A percentile compares a stretch with the other conserved stretches of the same genome.
Conservation (phyloP, 2,329 filamentous ascomycete genomes). For the Graphilbum fragrans region DNA sequence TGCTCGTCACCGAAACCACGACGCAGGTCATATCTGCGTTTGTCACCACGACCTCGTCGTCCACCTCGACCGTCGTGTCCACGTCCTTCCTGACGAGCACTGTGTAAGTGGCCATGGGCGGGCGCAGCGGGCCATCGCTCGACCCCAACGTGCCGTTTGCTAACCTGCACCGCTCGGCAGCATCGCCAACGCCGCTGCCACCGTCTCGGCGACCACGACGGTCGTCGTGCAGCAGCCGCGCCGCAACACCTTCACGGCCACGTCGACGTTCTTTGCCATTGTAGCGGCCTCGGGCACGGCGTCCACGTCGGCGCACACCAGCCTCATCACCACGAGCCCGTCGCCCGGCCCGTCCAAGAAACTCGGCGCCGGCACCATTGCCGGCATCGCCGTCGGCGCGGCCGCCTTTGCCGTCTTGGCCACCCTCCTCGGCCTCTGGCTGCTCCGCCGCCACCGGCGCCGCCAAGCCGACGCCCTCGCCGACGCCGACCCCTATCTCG, state of each 20-base stretch:
- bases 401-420: constrained; percentile 4
- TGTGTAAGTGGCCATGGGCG: too few species aligned
- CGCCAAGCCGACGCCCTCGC: not conserved
- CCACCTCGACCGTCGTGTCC: constrained; percentile 4
- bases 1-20: constrained; percentile 1
- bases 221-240: constrained; percentile 6
- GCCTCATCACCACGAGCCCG: not conserved
- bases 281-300: too few species aligned
- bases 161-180: too few species aligned
- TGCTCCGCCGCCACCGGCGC: constrained; percentile 2
- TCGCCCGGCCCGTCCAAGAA: not conserved
- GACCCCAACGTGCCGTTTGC: too few species aligned
- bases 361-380: constrained; percentile 9
- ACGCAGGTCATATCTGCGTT: not conserved
- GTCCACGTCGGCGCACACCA: not conserved
- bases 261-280: constrained; percentile 1
- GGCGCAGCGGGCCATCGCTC: too few species aligned
- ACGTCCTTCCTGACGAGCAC: not conserved
- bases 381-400: constrained; percentile 11
- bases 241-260: constrained; percentile 7
- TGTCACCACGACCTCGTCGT: constrained; percentile 1
- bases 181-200: constrained; percentile 9
- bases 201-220: constrained; percentile 11
- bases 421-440: constrained; percentile 1
- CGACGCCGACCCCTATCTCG: constrained; percentile 25